Base-by-base conservation (phyloP, 352 stramenopile species). In the Globisporangium mamillatum region DNA sequence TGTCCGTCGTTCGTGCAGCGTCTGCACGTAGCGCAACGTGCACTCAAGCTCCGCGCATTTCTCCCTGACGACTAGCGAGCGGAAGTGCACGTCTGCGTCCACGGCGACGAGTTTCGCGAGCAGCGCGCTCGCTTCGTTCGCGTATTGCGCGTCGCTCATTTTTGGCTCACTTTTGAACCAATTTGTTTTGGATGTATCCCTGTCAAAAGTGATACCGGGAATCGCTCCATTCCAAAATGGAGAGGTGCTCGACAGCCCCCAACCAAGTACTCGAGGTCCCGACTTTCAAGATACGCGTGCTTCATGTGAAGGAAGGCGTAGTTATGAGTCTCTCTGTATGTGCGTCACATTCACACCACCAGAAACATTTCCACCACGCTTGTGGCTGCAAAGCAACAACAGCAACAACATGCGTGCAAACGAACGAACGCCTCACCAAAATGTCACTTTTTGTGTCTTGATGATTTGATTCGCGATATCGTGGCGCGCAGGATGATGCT, bases 1-100 rank as follows among this genome's bases (percentile, higher is more conserved):
- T 22, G 34, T 1, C 14, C 34, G 57, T 34, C 50, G 22, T 16
- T 38, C 60, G 8, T 52, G 36, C 27, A 63, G 24, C n/a, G 29
- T 34, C 22, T 57, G 20, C 0, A 86, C 50, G 36, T 63, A 77
- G 7, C 27, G 36, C 18, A 87, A 62, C 32, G 81, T 44, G 22
- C 32, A 62, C 61, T 81, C 55, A 12, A 90, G 61, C 48, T 78
- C 68, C 22, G 78, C 69, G 66, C 81, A 86, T 65, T 84, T 76
- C 9, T 65, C 54, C 34, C 74, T 70, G 36, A 82, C 24, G 12
- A 75, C 41, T 16, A 72, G 48, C 0, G 36, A 66, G 38, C 82
- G 79, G n/a, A 88, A 70, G 10, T 64, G 66, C 25, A 73, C 74
- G 60, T 89, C 82, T n/a, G 55, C 60, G 78, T 84, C 50, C 24